Percentiles rank a stretch among this genome's conserved stretches.
Evolutionary conservation across 164 flowering plant species (phyloP).

Genomic region (Stephania japonica): DNA sequence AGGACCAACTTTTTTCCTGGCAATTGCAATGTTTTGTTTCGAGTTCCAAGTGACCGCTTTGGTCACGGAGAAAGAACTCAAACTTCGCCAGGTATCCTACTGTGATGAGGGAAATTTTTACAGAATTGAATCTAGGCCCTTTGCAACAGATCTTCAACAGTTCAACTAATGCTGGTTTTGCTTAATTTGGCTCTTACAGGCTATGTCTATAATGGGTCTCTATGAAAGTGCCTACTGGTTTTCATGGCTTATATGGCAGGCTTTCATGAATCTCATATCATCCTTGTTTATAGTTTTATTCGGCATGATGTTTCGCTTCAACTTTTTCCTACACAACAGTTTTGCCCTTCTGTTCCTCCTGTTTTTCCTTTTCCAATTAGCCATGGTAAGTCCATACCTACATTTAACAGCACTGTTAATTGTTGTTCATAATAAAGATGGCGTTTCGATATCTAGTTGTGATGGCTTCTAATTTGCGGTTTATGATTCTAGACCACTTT

Average conservation of each 20-base stretch:
- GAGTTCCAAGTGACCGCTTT: constrained; percentile 77
- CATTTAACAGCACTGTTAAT: background rate
- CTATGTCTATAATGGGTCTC: constrained; percentile 92
- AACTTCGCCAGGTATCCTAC: constrained; percentile 85
- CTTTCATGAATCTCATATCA: constrained; percentile 48
- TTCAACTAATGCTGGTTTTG: background rate
- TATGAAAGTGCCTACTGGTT: constrained; percentile 95
- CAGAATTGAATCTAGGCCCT: background rate
- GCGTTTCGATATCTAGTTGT: background rate
- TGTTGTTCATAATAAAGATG: background rate
- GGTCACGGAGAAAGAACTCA: constrained; percentile 86
- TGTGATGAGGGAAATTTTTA: no score
- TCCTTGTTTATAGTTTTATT: constrained; percentile 70
- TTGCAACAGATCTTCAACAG: background rate
- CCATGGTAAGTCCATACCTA: constrained; percentile 56
- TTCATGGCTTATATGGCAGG: constrained; percentile 97
- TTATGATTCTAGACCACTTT: constrained; percentile 51
- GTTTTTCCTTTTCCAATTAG: constrained; percentile 84
- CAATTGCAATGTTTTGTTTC: constrained; percentile 86
- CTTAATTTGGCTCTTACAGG: constrained; percentile 36
- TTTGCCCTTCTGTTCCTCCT: constrained; percentile 68
- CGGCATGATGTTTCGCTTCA: constrained; percentile 93
- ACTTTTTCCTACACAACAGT: constrained; percentile 80
- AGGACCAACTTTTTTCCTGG: constrained; percentile 89
- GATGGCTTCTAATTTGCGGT: background rate